phyloP scores from a whole-genome alignment of 495 filamentous ascomycete genomes.

The Trichoderma virens region DNA sequence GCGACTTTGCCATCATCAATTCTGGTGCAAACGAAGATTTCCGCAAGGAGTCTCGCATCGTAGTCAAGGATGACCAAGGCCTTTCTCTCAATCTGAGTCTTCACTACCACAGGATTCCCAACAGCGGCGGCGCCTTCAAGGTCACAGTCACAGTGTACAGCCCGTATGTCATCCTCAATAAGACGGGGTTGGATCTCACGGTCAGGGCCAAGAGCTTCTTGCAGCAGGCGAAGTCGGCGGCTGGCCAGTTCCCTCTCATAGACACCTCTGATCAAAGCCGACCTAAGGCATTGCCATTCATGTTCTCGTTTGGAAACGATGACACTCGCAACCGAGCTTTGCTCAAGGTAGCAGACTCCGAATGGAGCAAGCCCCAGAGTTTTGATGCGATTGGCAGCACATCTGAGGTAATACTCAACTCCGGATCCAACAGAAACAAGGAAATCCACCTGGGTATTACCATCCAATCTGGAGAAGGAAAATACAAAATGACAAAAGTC shows the following conservation, averaged over 20 bases:
- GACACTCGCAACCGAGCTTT: constrained; percentile 84
- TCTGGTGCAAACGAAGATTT: constrained; percentile 83
- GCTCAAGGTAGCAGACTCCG: constrained; percentile 77
- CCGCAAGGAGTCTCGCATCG: constrained; percentile 68
- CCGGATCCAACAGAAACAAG: constrained; percentile 50
- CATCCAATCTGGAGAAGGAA: constrained; percentile 84
- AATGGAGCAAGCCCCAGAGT: constrained; percentile 95
- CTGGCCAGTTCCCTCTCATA: constrained; percentile 57
- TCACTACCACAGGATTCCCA: constrained; percentile 86
- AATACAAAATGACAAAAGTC: constrained; percentile 94
- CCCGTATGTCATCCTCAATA: constrained; percentile 90
- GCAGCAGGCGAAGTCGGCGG: constrained; percentile 69
- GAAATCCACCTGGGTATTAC: constrained; percentile 88
- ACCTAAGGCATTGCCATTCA: constrained; percentile 75
- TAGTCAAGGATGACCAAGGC: constrained; percentile 74
- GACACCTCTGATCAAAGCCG: constrained; percentile 30
- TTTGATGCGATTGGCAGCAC: constrained; percentile 97
- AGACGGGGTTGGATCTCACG: constrained; percentile 82
- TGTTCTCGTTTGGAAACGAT: constrained; percentile 87
- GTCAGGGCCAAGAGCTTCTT: constrained; percentile 85
- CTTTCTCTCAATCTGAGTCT: constrained; percentile 72
- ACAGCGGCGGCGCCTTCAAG: constrained; percentile 94
- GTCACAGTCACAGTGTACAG: constrained; percentile 87
- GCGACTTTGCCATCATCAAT: constrained; percentile 96
- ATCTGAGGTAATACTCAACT: constrained; percentile 73